phyloP scores from a whole-genome alignment of 768 basidiomycete species.

The Hortiboletus campestris region DNA sequence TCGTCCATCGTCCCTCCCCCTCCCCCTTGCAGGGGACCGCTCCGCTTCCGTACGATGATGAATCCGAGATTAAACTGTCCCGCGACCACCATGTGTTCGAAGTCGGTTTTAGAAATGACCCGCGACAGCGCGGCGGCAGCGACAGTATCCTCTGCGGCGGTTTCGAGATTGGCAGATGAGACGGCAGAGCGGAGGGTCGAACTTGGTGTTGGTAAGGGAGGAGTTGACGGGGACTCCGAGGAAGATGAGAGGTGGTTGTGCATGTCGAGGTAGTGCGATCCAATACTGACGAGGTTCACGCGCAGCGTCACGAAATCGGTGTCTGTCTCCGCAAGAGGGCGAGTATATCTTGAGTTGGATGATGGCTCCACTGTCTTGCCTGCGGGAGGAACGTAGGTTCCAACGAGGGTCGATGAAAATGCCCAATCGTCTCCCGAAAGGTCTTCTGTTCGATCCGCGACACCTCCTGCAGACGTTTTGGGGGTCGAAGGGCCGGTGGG shows the following conservation, averaged over 20 bases:
- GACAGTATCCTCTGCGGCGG: constrained; percentile 49
- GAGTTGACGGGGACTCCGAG: background rate
- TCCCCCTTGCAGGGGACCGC: constrained; percentile 2
- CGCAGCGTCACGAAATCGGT: constrained; percentile 16
- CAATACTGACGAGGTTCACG: constrained; percentile 22
- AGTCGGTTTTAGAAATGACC: constrained; percentile 86
- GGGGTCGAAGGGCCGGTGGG: background rate
- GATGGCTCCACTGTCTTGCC: constrained; percentile 10
- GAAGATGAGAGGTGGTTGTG: constrained; percentile 7
- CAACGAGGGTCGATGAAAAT: constrained; percentile 27
- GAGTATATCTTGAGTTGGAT: background rate
- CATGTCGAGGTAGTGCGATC: constrained; percentile 19
- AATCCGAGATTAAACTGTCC: constrained; percentile 98
- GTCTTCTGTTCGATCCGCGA: background rate
- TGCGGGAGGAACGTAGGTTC: constrained; percentile 13
- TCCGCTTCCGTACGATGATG: constrained; percentile 73
- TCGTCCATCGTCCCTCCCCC: constrained; percentile 58
- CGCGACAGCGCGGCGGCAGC: constrained; percentile 72
- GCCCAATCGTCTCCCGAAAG: constrained; percentile 20
- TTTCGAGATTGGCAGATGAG: constrained; percentile 30
- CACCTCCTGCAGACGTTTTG: background rate
- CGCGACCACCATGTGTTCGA: constrained; percentile 75
- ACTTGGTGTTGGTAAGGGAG: background rate
- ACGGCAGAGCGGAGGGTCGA: constrained; percentile 24
- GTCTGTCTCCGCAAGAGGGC: background rate